A percentile compares a stretch with the other conserved stretches of the same genome.
Evolutionary conservation across 2,329 filamentous ascomycete species (phyloP).

Genomic region (Epicoccum sorghinum): DNA sequence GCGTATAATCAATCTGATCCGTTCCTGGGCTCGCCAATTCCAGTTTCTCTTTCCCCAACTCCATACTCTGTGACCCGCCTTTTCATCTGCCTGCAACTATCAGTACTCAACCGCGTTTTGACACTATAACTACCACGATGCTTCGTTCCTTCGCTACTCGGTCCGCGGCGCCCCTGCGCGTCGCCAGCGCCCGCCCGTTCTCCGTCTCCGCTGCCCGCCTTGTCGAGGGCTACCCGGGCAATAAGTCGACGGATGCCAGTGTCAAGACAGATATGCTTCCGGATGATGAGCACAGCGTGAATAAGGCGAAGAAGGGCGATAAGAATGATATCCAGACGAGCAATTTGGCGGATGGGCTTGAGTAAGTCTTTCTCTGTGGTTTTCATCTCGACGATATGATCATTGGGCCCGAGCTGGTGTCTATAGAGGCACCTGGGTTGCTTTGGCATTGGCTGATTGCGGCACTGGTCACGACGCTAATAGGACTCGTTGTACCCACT

Average conservation of each 20-base stretch:
- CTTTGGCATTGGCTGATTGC: too few relatives aligned
- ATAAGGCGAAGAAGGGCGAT: constrained; percentile 40
- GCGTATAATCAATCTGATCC: not conserved
- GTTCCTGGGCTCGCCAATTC: too few relatives aligned
- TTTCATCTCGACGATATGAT: not conserved
- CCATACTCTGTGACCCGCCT: not conserved
- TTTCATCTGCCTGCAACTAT: not conserved
- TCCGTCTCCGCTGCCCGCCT: constrained; percentile 18
- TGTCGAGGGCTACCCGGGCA: constrained; percentile 23
- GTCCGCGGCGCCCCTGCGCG: constrained; percentile 15
- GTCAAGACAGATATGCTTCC: constrained; percentile 31
- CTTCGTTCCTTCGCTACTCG: constrained; percentile 19
- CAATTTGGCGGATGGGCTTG: constrained; percentile 35
- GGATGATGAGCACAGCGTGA: constrained; percentile 30
- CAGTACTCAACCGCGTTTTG: not conserved
- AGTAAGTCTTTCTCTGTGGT: constrained; percentile 36
- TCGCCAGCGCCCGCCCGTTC: constrained; percentile 20
- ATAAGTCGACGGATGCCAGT: constrained; percentile 27
- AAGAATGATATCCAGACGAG: constrained; percentile 43
- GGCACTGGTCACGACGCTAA: too few relatives aligned
- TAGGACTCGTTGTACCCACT: too few relatives aligned
- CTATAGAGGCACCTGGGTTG: not conserved
- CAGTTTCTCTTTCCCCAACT: not conserved
- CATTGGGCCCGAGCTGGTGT: not conserved
- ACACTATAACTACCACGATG: constrained; percentile 6